Evolutionary conservation across 2,329 filamentous ascomycete species (phyloP), one percentile per base, ranked within the genome.

Genomic region (Raffaelea arxii): DNA sequence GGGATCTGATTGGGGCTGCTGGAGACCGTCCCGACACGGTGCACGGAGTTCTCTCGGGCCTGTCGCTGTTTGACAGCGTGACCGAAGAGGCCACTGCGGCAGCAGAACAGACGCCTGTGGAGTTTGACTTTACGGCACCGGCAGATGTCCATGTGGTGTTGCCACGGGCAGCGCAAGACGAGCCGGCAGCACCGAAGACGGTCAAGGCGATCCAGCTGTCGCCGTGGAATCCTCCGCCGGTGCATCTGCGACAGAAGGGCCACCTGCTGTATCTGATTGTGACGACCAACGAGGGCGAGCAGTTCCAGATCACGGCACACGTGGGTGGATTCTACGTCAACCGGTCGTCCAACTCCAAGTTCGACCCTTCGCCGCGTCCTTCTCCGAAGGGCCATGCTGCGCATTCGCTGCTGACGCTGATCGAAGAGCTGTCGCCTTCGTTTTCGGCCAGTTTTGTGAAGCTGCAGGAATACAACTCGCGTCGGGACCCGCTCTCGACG

Each of bases 261-360:
- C 92, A 98, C 63, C 71, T 98, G 48, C 75, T 98, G 42, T 98
- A 98, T 65, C 75, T 98, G 19, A 75, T 88, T 52, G 75, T 92
- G 38, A 91, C 84, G 16, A 97, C 90, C 48, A 91, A 88, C 56
- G 92, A 98, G 66, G 90, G 90, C 52, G 92, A 98, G 68, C 88
- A 94, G 64, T 82, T 85, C 65, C 89, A 96, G 64, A 84, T 98
- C 59, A 98, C 94, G 10, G 80, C 87, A 14, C 88, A 96, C 58
- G 85, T 95, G 43, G 90, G 89, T 14, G 92, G 92, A 19, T 98
- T 98, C 72, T 98, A 84, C 64, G 85, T 97, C 59, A 98, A 95
- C 75, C 95, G 90, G 66, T 96, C 86, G 25, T 92, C 88, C 46
- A 96, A 92, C 66, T 79, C 78, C 67, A 96, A 92, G 67, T 98